Conservation (phyloP, 257 asterid genomes). For the Salvia splendens region DNA sequence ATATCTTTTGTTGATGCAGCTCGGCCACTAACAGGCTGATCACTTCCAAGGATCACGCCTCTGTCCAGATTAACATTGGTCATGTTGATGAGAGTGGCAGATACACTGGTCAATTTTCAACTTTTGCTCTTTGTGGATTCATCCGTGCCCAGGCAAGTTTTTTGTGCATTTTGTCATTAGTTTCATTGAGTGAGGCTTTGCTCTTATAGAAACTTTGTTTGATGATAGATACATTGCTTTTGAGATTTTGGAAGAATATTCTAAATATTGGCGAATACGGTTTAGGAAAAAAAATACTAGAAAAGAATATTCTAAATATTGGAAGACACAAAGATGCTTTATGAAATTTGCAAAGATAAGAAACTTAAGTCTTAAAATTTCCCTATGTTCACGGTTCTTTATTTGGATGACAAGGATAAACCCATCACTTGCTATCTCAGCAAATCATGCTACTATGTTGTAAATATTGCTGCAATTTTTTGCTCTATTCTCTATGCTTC, state of each 20-base stretch:
- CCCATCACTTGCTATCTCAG: too few species aligned
- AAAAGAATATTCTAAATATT: too few species aligned
- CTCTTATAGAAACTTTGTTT: not conserved
- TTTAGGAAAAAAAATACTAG: not conserved
- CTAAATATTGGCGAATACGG: not conserved
- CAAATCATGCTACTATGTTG: not conserved
- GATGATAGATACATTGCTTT: not conserved
- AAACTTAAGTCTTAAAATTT: not conserved
- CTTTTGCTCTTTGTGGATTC: slow-evolving; percentile 89
- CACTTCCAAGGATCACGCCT: slow-evolving; percentile 90
- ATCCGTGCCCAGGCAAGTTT: slow-evolving; percentile 73
- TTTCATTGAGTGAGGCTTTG: not conserved
- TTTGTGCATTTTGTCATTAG: not conserved
- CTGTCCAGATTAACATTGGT: slow-evolving; percentile 79
- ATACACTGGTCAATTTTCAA: slow-evolving; percentile 61
- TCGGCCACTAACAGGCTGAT: slow-evolving; percentile 88
- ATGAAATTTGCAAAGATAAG: too few species aligned
- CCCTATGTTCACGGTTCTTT: not conserved
- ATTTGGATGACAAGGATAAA: not conserved
- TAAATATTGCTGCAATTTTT: not conserved
- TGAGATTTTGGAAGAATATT: not conserved
- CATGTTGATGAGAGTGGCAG: slow-evolving; percentile 78
- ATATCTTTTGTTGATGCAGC: slow-evolving; percentile 41
- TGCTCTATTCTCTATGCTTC: not conserved
- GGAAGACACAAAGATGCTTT: too few species aligned